Conservation (phyloP, 345 rosid species). For the Gossypium ekmanianum region DNA sequence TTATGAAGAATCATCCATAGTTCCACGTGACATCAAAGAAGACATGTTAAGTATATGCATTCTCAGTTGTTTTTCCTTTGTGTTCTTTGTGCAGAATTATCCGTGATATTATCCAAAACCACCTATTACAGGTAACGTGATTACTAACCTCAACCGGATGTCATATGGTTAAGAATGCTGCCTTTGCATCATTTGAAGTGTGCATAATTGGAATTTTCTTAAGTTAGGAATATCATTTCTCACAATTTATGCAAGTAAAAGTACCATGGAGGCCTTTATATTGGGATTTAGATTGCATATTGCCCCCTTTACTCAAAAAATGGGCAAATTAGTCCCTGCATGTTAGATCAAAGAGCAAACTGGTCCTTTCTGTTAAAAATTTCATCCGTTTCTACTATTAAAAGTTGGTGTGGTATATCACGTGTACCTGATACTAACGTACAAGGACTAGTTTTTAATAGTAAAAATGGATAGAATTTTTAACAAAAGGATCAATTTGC, state of each 20-base stretch:
- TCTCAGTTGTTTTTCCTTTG: constrained; percentile 19
- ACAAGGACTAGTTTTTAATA: too few species aligned
- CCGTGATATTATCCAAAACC: constrained; percentile 97
- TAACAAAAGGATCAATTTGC: too few species aligned
- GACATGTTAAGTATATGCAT: neutral
- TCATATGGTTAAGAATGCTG: constrained; percentile 8
- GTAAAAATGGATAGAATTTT: too few species aligned
- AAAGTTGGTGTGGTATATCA: too few species aligned
- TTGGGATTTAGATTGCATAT: too few species aligned
- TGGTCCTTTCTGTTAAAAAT: too few species aligned
- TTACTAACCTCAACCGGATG: neutral
- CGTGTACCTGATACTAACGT: too few species aligned
- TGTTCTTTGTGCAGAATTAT: constrained; percentile 63
- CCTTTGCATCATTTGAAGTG: neutral
- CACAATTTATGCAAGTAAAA: neutral
- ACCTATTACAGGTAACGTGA: constrained; percentile 77
- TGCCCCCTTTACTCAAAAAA: too few species aligned
- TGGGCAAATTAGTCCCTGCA: too few species aligned
- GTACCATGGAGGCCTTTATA: too few species aligned
- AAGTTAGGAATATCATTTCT: neutral
- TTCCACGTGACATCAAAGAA: constrained; percentile 1
- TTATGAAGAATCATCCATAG: constrained; percentile 10
- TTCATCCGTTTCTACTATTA: too few species aligned
- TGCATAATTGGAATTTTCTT: neutral
- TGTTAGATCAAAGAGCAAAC: too few species aligned